A percentile compares a stretch with the other conserved stretches of the same genome.
Evolutionary conservation across 31 red algal genomes (phyloP).

Genomic region (Bonnemaisonia californica): DNA sequence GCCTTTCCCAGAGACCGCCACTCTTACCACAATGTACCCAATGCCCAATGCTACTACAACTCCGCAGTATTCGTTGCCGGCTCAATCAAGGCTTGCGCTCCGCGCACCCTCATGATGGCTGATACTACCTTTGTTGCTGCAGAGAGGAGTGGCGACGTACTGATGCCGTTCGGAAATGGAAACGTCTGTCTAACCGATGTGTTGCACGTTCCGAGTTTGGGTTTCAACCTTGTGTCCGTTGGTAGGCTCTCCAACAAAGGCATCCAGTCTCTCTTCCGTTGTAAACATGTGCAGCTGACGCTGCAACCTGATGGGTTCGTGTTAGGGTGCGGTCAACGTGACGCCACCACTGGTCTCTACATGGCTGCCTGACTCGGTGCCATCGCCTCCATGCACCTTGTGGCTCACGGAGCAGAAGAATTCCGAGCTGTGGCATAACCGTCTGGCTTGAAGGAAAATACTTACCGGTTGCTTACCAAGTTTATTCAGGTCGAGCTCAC

Average conservation of each 20-base stretch:
- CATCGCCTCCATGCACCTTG: neutral
- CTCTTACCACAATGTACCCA: neutral
- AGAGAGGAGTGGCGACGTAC: neutral
- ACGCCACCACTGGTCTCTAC: neutral
- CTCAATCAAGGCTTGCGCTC: neutral
- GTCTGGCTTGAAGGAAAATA: neutral
- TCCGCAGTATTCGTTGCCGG: neutral
- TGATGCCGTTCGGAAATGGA: neutral
- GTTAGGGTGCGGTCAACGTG: neutral
- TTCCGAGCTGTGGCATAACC: neutral
- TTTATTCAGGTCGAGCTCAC: neutral
- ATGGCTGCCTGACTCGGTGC: neutral
- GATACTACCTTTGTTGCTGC: neutral
- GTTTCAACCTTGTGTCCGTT: too few species aligned
- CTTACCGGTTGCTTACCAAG: neutral
- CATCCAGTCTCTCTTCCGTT: neutral
- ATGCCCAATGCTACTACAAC: neutral
- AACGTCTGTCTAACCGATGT: neutral
- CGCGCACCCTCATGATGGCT: neutral
- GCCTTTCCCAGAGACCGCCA: neutral
- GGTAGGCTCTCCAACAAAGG: neutral
- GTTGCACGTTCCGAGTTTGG: neutral
- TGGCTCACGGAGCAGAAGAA: neutral
- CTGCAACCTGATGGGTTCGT: neutral
- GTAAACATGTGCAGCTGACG: neutral